Conservation (phyloP, 805 yeast species). For the Sugiyamaella americana region DNA sequence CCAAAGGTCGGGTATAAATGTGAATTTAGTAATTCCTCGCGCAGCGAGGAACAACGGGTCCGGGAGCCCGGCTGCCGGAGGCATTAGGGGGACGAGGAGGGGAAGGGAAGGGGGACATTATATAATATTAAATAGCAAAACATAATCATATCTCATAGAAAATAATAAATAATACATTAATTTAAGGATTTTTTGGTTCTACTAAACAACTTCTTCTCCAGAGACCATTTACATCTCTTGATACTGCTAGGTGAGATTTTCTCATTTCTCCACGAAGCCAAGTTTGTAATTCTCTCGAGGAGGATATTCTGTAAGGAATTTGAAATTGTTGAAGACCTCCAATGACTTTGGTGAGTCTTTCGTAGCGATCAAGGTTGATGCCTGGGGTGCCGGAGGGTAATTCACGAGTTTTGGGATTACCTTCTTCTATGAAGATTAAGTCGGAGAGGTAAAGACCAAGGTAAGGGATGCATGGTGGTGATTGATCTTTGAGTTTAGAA, state of each 20-base stretch:
- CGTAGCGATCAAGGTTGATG: conserved; percentile 33
- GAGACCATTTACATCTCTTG: conserved; percentile 28
- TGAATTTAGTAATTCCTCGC: no score
- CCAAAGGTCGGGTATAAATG: no score
- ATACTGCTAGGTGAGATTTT: conserved; percentile 25
- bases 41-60: no score
- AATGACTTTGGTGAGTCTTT: conserved; percentile 27
- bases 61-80: no score
- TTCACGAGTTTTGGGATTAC: conserved; percentile 26
- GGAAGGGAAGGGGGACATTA: neutral
- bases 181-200: conserved; percentile 26
- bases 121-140: conserved; percentile 1
- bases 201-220: conserved; percentile 34
- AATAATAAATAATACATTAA: conserved; percentile 7
- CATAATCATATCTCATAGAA: neutral
- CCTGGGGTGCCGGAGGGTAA: conserved; percentile 14
- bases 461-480: conserved; percentile 32
- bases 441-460: conserved; percentile 34
- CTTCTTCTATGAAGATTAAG: conserved; percentile 33
- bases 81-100: no score
- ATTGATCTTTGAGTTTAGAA: conserved; percentile 21
- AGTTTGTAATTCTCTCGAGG: conserved; percentile 24
- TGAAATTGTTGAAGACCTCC: conserved; percentile 33
- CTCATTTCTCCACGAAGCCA: conserved; percentile 34
- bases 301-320: conserved; percentile 18